Evolutionary conservation across 768 basidiomycete genomes (phyloP).

Genomic region (Lactarius sp.): DNA sequence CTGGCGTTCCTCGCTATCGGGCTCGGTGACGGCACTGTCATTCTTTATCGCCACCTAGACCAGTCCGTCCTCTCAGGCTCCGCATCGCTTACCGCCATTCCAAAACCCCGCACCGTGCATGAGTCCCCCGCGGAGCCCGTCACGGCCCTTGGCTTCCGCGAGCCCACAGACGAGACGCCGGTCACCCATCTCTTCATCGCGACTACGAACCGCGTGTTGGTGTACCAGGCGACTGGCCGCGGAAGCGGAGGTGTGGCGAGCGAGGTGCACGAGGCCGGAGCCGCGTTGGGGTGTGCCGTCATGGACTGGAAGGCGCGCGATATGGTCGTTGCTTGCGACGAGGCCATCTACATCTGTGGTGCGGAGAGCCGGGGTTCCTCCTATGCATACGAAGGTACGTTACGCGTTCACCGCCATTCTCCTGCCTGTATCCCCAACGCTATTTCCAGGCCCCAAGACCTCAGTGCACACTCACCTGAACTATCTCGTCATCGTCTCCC

Average conservation of each 20-base stretch:
- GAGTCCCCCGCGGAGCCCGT: slow-evolving; percentile 86
- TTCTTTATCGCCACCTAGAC: slow-evolving; percentile 86
- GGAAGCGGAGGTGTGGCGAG: slow-evolving; percentile 60
- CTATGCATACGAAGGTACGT: slow-evolving; percentile 85
- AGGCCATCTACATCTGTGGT: slow-evolving; percentile 85
- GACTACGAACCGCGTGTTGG: slow-evolving; percentile 79
- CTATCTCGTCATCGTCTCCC: slow-evolving; percentile 87
- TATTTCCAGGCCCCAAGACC: slow-evolving; percentile 60
- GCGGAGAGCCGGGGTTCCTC: slow-evolving; percentile 78
- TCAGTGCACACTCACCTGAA: slow-evolving; percentile 73
- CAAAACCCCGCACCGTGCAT: slow-evolving; percentile 79
- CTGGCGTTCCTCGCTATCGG: slow-evolving; percentile 88
- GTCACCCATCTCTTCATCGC: slow-evolving; percentile 71
- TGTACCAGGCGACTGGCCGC: slow-evolving; percentile 68
- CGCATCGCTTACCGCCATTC: slow-evolving; percentile 64
- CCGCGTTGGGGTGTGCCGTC: slow-evolving; percentile 75
- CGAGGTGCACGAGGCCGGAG: slow-evolving; percentile 83
- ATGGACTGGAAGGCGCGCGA: slow-evolving; percentile 70
- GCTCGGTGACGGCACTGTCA: slow-evolving; percentile 90
- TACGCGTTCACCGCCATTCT: slow-evolving; percentile 29
- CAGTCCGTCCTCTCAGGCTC: slow-evolving; percentile 74
- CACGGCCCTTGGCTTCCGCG: slow-evolving; percentile 86
- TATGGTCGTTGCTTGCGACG: slow-evolving; percentile 84
- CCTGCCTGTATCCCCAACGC: neutral
- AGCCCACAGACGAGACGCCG: slow-evolving; percentile 40